Conservation (phyloP, 2,329 filamentous ascomycete genomes). For the Cladobotryum protrusum region DNA sequence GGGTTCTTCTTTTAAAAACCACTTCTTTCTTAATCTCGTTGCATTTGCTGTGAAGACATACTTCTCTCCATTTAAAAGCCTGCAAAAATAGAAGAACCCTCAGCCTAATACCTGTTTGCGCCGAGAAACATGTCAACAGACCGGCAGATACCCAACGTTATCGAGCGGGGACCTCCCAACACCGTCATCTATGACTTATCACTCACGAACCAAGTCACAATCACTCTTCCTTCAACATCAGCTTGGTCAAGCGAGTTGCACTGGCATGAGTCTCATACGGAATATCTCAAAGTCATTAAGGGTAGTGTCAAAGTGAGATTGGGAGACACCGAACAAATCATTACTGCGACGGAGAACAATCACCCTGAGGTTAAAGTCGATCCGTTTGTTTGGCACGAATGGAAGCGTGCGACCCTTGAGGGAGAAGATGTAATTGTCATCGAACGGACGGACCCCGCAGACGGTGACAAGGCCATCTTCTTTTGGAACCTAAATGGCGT, state of each 20-base stretch:
- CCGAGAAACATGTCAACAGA: neutral
- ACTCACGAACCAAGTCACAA: slow-evolving; percentile 29
- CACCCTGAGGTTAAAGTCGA: slow-evolving; percentile 29
- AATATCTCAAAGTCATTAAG: slow-evolving; percentile 37
- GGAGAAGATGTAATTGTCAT: slow-evolving; percentile 35
- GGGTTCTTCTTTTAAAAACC: no score
- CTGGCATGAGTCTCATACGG: slow-evolving; percentile 42
- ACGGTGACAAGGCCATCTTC: slow-evolving; percentile 40
- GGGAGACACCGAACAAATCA: slow-evolving; percentile 10
- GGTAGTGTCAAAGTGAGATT: slow-evolving; percentile 28
- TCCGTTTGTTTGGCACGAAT: slow-evolving; percentile 37
- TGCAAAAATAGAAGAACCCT: no score
- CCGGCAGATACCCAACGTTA: slow-evolving; percentile 3
- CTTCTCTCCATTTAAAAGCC: no score
- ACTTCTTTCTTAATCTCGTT: no score
- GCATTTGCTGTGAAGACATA: no score
- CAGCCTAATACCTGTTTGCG: neutral
- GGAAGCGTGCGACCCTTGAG: slow-evolving; percentile 32
- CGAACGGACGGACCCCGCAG: slow-evolving; percentile 41
- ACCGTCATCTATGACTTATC: slow-evolving; percentile 31
- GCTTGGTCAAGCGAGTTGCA: slow-evolving; percentile 44
- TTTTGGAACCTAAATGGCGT: slow-evolving; percentile 45
- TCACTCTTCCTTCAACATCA: slow-evolving; percentile 36
- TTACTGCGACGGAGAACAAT: slow-evolving; percentile 14
- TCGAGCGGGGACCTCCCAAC: slow-evolving; percentile 15